phyloP scores from a whole-genome alignment of 23 red algal species.

The Gracilaria caudata region DNA sequence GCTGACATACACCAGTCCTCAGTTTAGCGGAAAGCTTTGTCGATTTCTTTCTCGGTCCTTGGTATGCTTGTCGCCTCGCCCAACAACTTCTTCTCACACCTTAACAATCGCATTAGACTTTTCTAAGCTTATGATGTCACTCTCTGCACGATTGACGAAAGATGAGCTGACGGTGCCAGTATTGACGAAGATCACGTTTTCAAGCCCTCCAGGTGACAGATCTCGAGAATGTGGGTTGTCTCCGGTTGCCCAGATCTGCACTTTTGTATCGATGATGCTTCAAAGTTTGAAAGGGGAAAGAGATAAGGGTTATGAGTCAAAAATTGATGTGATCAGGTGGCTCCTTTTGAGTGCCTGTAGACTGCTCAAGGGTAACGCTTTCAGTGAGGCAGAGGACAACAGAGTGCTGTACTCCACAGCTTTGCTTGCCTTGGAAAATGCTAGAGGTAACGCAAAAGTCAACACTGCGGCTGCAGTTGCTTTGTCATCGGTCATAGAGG shows the following conservation, averaged over 20 bases:
- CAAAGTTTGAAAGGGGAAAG: conserved; percentile 17
- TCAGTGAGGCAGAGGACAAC: conserved; percentile 22
- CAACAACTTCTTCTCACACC: conserved; percentile 31
- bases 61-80: conserved; percentile 26
- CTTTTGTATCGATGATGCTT: conserved; percentile 12
- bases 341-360: conserved; percentile 38
- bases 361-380: conserved; percentile 35
- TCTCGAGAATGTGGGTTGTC: conserved; percentile 24
- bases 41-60: conserved; percentile 45
- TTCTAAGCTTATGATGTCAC: conserved; percentile 45
- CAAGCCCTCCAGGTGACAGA: background rate
- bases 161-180: conserved; percentile 54
- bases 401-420: conserved; percentile 5
- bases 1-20: conserved; percentile 64
- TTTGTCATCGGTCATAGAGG: conserved; percentile 48
- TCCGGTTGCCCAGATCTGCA: conserved; percentile 48
- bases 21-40: conserved; percentile 73
- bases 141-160: conserved; percentile 44
- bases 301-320: background rate
- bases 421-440: conserved; percentile 7
- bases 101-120: conserved; percentile 41
- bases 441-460: background rate
- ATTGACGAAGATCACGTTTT: conserved; percentile 32
- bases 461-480: conserved; percentile 39
- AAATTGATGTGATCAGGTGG: conserved; percentile 50